phyloP scores from a whole-genome alignment of 2,329 filamentous ascomycete genomes.

The Cladosporium austrohemisphaericum region DNA sequence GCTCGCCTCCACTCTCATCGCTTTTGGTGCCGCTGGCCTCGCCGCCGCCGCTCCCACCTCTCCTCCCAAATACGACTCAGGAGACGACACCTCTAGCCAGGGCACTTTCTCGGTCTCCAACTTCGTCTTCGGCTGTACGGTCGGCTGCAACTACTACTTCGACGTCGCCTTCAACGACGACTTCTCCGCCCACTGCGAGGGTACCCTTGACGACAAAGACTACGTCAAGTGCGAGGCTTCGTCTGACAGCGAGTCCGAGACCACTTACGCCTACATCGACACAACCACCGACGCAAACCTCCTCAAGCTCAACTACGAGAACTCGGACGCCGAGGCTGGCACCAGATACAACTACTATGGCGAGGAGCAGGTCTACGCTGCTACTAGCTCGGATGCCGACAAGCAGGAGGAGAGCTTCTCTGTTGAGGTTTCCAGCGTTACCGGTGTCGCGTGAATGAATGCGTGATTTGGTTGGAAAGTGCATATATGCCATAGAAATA shows the following conservation, averaged over 20 bases:
- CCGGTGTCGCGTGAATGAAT: constrained; percentile 16
- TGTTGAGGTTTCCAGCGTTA: constrained; percentile 19
- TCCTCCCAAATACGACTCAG: neutral
- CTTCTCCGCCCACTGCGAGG: constrained; percentile 23
- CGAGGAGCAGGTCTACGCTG: constrained; percentile 22
- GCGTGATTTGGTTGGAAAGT: too few relatives aligned
- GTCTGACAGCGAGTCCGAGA: constrained; percentile 16
- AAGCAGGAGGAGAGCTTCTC: constrained; percentile 20
- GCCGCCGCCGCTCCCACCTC: constrained; percentile 19
- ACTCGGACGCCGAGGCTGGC: constrained; percentile 5
- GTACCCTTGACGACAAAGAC: constrained; percentile 19
- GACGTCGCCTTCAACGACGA: constrained; percentile 18
- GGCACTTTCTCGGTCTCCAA: constrained; percentile 22
- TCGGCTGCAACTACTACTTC: constrained; percentile 24
- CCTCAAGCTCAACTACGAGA: constrained; percentile 23
- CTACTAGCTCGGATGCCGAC: constrained; percentile 20
- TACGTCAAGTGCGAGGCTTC: constrained; percentile 23
- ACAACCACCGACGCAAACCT: constrained; percentile 18
- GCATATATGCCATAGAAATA: too few relatives aligned
- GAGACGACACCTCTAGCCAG: neutral
- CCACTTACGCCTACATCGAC: constrained; percentile 22
- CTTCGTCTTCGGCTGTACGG: constrained; percentile 27
- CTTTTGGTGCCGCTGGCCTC: constrained; percentile 20
- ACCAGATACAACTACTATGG: constrained; percentile 20
- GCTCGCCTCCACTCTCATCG: constrained; percentile 21